A percentile compares a stretch with the other conserved stretches of the same genome.
These are phyloP conservation scores for Suillus decipiens DNA, from an alignment of 768 basidiomycete species.

Conservation along the genomic window DNA sequence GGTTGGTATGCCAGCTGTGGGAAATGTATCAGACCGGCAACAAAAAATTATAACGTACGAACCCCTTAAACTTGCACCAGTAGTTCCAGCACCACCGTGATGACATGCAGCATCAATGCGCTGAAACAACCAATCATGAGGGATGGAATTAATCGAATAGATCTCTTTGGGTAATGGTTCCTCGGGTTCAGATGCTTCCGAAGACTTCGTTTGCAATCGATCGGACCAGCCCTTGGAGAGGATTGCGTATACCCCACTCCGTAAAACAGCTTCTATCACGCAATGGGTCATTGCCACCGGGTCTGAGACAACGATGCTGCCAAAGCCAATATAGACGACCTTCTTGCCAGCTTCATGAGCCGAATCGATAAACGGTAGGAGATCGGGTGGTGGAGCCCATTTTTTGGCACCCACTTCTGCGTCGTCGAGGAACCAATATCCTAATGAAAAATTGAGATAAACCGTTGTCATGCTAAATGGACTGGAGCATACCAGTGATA, in stretches of 20 bases:
- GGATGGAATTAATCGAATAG: constrained; percentile 81
- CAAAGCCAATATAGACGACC: constrained; percentile 97
- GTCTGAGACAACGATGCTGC: constrained; percentile 95
- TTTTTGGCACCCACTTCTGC: constrained; percentile 87
- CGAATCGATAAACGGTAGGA: constrained; percentile 79
- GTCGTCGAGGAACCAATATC: constrained; percentile 97
- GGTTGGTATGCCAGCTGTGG: constrained; percentile 85
- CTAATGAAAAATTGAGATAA: constrained; percentile 38
- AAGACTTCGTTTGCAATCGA: constrained; percentile 68
- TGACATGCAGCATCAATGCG: constrained; percentile 97
- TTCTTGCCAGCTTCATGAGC: constrained; percentile 80
- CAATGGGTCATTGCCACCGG: constrained; percentile 90
- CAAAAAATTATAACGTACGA: constrained; percentile 19
- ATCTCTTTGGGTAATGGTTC: constrained; percentile 78
- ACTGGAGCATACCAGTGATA: constrained; percentile 63
- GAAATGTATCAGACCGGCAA: constrained; percentile 1
- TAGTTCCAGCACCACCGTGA: constrained; percentile 97
- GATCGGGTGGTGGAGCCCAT: constrained; percentile 83
- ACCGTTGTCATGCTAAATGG: constrained; percentile 10
- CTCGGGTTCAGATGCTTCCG: constrained; percentile 61
- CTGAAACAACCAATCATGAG: constrained; percentile 95
- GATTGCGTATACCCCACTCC: constrained; percentile 89
- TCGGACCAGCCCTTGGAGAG: constrained; percentile 99
- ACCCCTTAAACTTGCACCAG: constrained; percentile 93
- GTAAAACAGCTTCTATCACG: constrained; percentile 84